Base-by-base conservation (phyloP, 305 asterid species). In the Rubia peregrina region DNA sequence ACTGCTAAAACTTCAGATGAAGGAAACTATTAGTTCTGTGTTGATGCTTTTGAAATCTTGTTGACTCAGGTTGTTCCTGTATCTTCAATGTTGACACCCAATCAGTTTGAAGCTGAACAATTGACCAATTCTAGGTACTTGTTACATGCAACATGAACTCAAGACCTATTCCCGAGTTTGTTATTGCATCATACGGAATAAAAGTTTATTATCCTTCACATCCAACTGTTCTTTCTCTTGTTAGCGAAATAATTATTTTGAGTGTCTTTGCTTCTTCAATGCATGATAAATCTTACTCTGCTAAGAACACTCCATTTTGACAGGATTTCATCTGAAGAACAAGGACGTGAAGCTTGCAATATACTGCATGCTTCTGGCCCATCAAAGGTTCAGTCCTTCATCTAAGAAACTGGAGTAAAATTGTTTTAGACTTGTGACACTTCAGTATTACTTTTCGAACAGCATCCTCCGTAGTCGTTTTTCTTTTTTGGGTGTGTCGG, bases 31-130 rank as follows among this genome's bases (percentile, higher is more conserved):
- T 73, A 61, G 62, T 68, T 69, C 76, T 59, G 67, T 74, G 19
- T 70, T 69, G 46, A 80, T 78, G 67, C 71, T 48, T 80, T 63
- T 72, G 11, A 26, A 65, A 79, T 57, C 65, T 38, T 67, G 74
- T 74, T 79, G 76, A 38, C 71, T 55, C 80, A 94, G 99, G 98
- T 94, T 84, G 89, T 91, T n/a, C 96, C 96, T 69, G 91, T 89
- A 80, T 96, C 98, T 76, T 89, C 96, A 69, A 88, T 94, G 97
- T 79, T 94, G 96, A 89, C 97, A 21, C 99, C 99, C 14, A 94
- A 94, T 81, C 97, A 94, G 76, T 94, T 94, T 81, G 99, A 94
- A 85, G 99, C 99, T 65, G 98, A 94, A 76, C 85, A 80, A 74
- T 84, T 94, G 80, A 83, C 96, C 0, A 89, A 86, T 67, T 79